These are phyloP conservation scores for Cicer judaicum DNA, from an alignment of 306 rosid species.

Conservation along the genomic window DNA sequence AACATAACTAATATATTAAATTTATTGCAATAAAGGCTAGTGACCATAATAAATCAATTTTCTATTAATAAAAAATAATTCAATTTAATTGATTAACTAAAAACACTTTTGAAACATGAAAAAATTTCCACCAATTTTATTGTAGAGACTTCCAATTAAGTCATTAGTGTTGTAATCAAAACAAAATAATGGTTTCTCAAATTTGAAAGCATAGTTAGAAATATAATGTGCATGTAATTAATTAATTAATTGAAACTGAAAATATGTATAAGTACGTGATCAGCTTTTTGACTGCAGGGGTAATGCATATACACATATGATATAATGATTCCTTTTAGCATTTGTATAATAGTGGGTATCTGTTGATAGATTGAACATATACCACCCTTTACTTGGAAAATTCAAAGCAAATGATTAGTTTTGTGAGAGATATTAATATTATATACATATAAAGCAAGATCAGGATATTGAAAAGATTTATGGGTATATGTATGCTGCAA, in stretches of 20 bases:
- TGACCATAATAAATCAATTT: too few relatives aligned
- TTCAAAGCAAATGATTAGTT: constrained; percentile 81
- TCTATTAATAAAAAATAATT: too few relatives aligned
- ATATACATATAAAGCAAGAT: background rate
- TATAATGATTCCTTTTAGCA: constrained; percentile 54
- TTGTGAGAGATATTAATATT: constrained; percentile 34
- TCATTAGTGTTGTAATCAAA: too few relatives aligned
- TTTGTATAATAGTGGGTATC: constrained; percentile 70
- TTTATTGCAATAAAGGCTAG: too few relatives aligned
- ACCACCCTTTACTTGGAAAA: constrained; percentile 59
- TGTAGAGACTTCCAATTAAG: too few relatives aligned
- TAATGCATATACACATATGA: constrained; percentile 32
- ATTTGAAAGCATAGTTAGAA: too few relatives aligned
- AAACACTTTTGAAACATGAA: too few relatives aligned
- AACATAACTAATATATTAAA: too few relatives aligned
- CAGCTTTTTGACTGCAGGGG: constrained; percentile 53
- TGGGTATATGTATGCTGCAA: constrained; percentile 1
- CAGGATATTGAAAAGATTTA: too few relatives aligned
- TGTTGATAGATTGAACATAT: constrained; percentile 65
- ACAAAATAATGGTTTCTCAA: too few relatives aligned
- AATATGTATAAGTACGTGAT: constrained; percentile 46
- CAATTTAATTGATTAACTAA: too few relatives aligned
- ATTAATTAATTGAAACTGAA: constrained; percentile 30
- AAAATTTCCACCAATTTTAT: too few relatives aligned
- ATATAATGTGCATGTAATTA: constrained; percentile 29